Evolutionary conservation across 331 rosid genomes (phyloP), one percentile per base, ranked within the genome.

Genomic region (Rhamnella rubrinervis): DNA sequence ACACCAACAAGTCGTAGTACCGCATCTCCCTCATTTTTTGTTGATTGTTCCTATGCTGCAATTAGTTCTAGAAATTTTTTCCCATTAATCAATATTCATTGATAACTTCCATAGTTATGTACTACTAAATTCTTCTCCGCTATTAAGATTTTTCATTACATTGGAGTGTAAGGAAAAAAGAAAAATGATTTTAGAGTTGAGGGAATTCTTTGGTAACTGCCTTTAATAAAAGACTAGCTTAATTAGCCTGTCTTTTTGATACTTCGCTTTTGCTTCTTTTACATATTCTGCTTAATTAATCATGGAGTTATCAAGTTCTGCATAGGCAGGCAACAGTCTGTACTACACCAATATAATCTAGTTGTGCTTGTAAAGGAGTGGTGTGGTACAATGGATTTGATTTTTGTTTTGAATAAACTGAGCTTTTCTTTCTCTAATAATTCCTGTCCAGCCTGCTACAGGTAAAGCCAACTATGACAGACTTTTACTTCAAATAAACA

Each of bases 181-280:
- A 56, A 52, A 50, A 37, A 26, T 4, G 7, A 18, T 8, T 59
- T 6, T 61, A 41, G 50, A 18, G 46, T 14, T 53, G 23, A 60
- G 65, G 35, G 52, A 26, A 67, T 71, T 67, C 71, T 61, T 80
- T 62, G 72, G 72, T 64, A 61, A 58, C 78, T 63, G 37, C 77
- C 46, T 73, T 40, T 18, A 78, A 75, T 75, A 72, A 66, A 66
- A 19, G 14, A 52, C 52, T 28, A 68, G 61, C 35, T 31, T 31
- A 35, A 57, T 44, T 68, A 50, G 72, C 55, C 58, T 78, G 23
- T 63, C 35, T 55, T 61, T 63, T 20, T 56, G 17, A 55, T 56
- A 17, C 16, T 47, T 11, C 55, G 37, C 31, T 37, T 69, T 35
- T 63, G 41, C 28, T 10, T 3, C 1, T 0, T 23, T 20, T 35